These are phyloP conservation scores for Kwoniella heveanensis DNA, from an alignment of 768 basidiomycete genomes.

Conservation along the genomic window DNA sequence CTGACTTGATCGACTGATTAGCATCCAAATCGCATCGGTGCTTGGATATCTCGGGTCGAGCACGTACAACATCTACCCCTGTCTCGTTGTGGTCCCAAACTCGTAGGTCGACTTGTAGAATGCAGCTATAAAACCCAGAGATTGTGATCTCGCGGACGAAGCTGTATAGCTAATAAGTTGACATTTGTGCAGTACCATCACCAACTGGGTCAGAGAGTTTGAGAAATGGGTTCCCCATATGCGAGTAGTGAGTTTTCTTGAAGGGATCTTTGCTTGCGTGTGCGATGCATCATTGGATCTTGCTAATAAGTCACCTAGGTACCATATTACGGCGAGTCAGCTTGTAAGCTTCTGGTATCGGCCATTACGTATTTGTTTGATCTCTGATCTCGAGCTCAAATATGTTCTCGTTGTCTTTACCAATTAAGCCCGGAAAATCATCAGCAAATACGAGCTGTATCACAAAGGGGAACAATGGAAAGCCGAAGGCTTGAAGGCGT, in stretches of 20 bases:
- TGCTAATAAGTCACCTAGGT: conserved; percentile 46
- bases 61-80: conserved; percentile 69
- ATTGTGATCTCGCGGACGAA: neutral
- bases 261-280: too few relatives aligned
- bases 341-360: conserved; percentile 70
- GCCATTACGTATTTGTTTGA: conserved; percentile 48
- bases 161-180: conserved; percentile 14
- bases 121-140: neutral
- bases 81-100: conserved; percentile 90
- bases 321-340: conserved; percentile 73
- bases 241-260: conserved; percentile 57
- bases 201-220: conserved; percentile 91
- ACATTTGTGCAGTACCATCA: conserved; percentile 63
- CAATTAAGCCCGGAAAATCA: conserved; percentile 66
- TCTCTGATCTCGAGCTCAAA: conserved; percentile 52
- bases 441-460: conserved; percentile 78
- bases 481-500: conserved; percentile 56
- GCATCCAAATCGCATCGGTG: conserved; percentile 86
- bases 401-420: neutral
- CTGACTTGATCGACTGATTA: conserved; percentile 58
- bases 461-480: conserved; percentile 59
- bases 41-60: conserved; percentile 66
- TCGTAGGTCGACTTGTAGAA: conserved; percentile 58
- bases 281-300: too few relatives aligned
- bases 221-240: conserved; percentile 68